Evolutionary conservation across 306 rosid species (phyloP).

Genomic region (Quercus cerris): DNA sequence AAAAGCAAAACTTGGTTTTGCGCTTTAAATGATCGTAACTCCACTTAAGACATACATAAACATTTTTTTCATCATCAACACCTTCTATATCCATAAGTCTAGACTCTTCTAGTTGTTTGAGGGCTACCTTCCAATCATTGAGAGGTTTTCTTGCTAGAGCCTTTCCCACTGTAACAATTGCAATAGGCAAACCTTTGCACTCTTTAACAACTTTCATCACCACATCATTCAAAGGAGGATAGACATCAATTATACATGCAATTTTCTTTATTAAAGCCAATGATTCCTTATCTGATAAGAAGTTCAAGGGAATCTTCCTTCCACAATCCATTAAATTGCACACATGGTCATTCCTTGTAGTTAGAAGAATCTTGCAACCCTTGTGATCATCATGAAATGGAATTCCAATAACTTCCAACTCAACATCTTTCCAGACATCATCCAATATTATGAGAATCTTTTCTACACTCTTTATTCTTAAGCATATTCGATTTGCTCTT

Average conservation of each 20-base stretch:
- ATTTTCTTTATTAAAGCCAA: background rate
- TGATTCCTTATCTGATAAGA: background rate
- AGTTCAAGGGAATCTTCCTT: background rate
- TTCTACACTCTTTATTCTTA: background rate
- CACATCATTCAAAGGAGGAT: background rate
- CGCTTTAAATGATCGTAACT: background rate
- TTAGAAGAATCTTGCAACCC: constrained; percentile 4
- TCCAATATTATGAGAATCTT: constrained; percentile 22
- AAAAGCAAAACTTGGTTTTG: background rate
- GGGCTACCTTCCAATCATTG: background rate
- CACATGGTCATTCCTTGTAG: background rate
- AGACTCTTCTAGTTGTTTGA: background rate
- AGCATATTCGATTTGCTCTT: background rate
- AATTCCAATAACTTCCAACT: constrained; percentile 13
- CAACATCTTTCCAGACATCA: constrained; percentile 8
- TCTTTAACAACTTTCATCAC: background rate
- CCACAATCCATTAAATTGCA: background rate
- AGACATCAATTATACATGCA: background rate
- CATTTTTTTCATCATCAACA: background rate
- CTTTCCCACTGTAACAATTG: background rate
- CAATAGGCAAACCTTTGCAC: constrained; percentile 22
- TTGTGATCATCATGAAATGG: background rate
- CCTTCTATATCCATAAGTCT: background rate
- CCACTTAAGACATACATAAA: background rate
- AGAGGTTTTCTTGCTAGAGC: background rate